Percentiles rank a stretch among this genome's conserved stretches.
phyloP scores from a whole-genome alignment of 1,284 basidiomycete species.

The Cutaneotrichosporon arboriforme region DNA sequence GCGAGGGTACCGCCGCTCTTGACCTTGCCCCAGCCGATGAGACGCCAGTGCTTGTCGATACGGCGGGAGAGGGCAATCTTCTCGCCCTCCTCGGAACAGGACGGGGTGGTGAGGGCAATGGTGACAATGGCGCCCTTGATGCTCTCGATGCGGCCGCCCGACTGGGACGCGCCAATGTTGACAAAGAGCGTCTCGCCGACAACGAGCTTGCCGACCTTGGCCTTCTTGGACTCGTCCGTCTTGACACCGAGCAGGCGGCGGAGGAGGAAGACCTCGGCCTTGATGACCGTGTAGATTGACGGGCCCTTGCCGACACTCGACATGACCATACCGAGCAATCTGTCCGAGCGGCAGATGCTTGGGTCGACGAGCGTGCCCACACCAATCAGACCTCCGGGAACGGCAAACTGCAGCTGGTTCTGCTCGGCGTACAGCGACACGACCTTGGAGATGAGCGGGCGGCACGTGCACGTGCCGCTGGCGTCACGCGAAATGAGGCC shows the following conservation, averaged over 20 bases:
- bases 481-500: constrained; percentile 95
- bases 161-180: constrained; percentile 91
- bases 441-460: constrained; percentile 88
- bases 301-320: constrained; percentile 90
- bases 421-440: constrained; percentile 90
- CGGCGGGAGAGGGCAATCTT: constrained; percentile 88
- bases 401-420: constrained; percentile 90
- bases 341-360: constrained; percentile 92
- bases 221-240: constrained; percentile 97
- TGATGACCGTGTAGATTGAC: constrained; percentile 75
- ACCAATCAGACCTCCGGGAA: constrained; percentile 96
- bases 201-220: constrained; percentile 82
- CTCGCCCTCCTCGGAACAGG: constrained; percentile 89
- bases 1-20: constrained; percentile 42
- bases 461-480: constrained; percentile 82
- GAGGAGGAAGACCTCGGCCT: constrained; percentile 68
- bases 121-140: constrained; percentile 91
- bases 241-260: constrained; percentile 95
- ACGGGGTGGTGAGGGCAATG: constrained; percentile 83
- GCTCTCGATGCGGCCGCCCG: constrained; percentile 81
- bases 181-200: constrained; percentile 91
- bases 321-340: constrained; percentile 92
- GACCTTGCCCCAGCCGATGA: constrained; percentile 52
- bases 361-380: constrained; percentile 96
- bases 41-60: constrained; percentile 94